These are phyloP conservation scores for Coelastrella sp. DNA, from an alignment of 139 green algal genomes.

Conservation along the genomic window DNA sequence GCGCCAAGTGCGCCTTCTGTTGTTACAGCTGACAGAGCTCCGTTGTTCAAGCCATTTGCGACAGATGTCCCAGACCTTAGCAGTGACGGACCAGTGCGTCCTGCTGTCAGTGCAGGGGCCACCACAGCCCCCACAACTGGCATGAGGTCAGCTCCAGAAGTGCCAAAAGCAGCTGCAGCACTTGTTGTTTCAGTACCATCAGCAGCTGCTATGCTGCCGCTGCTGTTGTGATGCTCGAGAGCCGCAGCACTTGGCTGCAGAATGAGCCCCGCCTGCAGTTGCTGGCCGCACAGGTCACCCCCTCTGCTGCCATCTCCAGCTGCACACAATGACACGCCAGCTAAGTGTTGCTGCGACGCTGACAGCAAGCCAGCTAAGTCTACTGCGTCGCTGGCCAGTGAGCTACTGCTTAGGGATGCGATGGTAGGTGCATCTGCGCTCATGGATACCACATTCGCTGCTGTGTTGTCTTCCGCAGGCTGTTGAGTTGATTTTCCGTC, in stretches of 20 bases:
- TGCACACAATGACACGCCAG: not conserved
- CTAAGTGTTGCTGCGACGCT: slow-evolving; percentile 20
- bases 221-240: not conserved
- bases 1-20: not conserved
- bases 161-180: not conserved
- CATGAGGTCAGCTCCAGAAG: no score
- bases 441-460: not conserved
- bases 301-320: not conserved
- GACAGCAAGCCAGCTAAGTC: not conserved
- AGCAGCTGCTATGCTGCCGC: not conserved
- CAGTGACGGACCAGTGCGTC: no score
- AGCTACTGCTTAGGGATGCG: not conserved
- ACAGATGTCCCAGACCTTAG: not conserved
- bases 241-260: no score
- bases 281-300: not conserved
- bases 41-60: not conserved
- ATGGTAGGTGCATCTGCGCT: not conserved
- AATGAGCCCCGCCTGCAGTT: no score
- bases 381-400: not conserved
- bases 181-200: not conserved
- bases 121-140: no score
- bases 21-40: not conserved
- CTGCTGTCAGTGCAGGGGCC: no score
- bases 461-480: not conserved
- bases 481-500: no score